phyloP scores from a whole-genome alignment of 352 stramenopile genomes.

The Phytopythium mirpurense region DNA sequence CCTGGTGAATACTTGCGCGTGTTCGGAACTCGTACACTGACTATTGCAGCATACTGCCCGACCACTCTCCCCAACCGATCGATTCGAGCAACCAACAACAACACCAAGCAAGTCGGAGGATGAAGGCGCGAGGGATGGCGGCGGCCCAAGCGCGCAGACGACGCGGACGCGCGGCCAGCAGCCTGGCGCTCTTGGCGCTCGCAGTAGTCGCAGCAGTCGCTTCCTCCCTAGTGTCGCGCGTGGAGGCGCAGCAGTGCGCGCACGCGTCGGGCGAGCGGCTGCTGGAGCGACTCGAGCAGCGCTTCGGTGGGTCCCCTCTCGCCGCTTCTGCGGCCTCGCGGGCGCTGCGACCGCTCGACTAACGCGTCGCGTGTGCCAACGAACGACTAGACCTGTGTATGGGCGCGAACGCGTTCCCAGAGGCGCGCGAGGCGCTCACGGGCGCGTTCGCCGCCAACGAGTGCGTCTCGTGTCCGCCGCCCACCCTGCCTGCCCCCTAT shows the following conservation, averaged over 20 bases:
- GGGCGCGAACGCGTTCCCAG: constrained; percentile 16
- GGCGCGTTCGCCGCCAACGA: constrained; percentile 47
- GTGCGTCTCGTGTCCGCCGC: constrained; percentile 5
- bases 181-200: background rate
- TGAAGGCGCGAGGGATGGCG: too few species aligned
- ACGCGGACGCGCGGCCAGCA: background rate
- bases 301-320: constrained; percentile 19
- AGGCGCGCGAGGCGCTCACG: constrained; percentile 29
- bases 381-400: constrained; percentile 18
- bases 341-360: background rate
- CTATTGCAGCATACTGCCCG: too few species aligned
- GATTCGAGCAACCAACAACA: too few species aligned
- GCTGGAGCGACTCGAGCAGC: constrained; percentile 34
- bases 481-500: too few species aligned
- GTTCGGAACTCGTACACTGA: too few species aligned
- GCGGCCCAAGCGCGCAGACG: too few species aligned
- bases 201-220: too few species aligned
- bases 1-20: too few species aligned
- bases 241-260: constrained; percentile 19
- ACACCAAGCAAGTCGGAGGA: too few species aligned
- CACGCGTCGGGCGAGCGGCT: constrained; percentile 36
- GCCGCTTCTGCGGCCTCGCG: too few species aligned
- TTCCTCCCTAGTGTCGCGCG: background rate
- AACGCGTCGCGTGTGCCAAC: background rate
- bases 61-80: too few species aligned